Evolutionary conservation across 2,329 filamentous ascomycete genomes (phyloP), one percentile per base, ranked within the genome.

Genomic region (Trichocomaceae sp.): DNA sequence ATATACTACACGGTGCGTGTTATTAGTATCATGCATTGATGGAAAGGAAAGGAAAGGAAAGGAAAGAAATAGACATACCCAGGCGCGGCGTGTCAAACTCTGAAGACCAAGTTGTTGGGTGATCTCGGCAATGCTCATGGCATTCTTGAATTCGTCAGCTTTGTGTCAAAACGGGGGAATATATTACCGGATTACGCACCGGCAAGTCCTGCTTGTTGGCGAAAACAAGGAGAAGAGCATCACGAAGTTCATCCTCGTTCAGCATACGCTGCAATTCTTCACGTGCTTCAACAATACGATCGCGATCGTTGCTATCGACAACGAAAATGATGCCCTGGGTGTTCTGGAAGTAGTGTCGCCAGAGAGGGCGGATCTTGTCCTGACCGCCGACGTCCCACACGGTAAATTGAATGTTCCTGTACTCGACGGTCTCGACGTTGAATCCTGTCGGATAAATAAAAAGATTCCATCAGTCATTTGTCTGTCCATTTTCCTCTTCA

Each of bases 341-440:
- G 79, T 95, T 95, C 79, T 95, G 91, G 86, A 97, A 99, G 82
- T 99, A 99, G 79, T 97, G 93, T 81, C 93, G 90, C 93, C 93
- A 99, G 72, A 99, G 82, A 72, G 93, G 93, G 76, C 93, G 86
- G 75, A 99, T 99, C 88, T 97, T 97, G 85, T 99, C 93, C 83
- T 99, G 93, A 76, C 93, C 93, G 82, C 93, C 93, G 72, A 99
- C 93, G 81, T 97, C 93, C 93, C 93, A 99, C 74, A 99, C 93
- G 75, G 92, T 97, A 83, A 99, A 99, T 76, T 96, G 90, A 70
- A 96, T 96, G 85, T 99, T 99, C 85, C 96, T 96, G 83, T 97
- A 97, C 75, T 95, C 91, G 75, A 99, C 93, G 55, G 93, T 97
- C 84, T 99, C 93, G 76, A 99, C 93, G 81, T 99, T 99, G 86